Evolutionary conservation across 2,329 filamentous ascomycete species (phyloP), one percentile per base, ranked within the genome.

Genomic region (Beauveria asiatica): DNA sequence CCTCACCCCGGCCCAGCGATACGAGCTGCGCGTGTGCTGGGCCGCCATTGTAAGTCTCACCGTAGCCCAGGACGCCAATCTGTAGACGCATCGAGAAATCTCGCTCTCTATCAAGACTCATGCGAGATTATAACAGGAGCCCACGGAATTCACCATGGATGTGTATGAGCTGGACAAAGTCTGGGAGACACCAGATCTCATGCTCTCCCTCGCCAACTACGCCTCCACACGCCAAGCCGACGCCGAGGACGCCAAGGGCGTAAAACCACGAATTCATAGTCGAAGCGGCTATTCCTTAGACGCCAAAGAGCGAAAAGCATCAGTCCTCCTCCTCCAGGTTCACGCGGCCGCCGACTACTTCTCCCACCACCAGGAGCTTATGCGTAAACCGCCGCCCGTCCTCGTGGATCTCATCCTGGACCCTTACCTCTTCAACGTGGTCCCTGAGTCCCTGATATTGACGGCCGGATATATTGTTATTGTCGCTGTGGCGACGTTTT

Each of bases 11-110:
- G 83, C 84, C 11, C 87, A 88, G 68, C 83, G 92, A 65, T 97
- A 97, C 78, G 94, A 99, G 77, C 82, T 96, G 53, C 86, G 94
- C 59, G 80, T 97, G 62, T 97, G 93, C 76, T 99, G 93, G 92
- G 81, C 91, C 62, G 94, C 94, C 45, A 94, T 88, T 62, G 93
- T 96, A 81, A 74, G 89, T 80, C 37, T 52, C 42, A 52, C 57
- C 42, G 16, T 50, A 37, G 37, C 25, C 11, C 11, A 33, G 21
- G 9, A 11, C 33, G 19, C 10, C 42, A 57, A 23, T 1, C 11
- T 39, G 30, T 30, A 37, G 33, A 37, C 33, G 25, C 25, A 49
- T 37, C 6, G 11, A 37, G 33, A 25, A 30, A 49, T 9, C 5
- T 19, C 0, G 6, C 13, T 21, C 2, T 45, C 10, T 21, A 45